Percentiles rank a stretch among this genome's conserved stretches.
phyloP scores from a whole-genome alignment of 1,284 basidiomycete genomes.

The Leccinum insolens region DNA sequence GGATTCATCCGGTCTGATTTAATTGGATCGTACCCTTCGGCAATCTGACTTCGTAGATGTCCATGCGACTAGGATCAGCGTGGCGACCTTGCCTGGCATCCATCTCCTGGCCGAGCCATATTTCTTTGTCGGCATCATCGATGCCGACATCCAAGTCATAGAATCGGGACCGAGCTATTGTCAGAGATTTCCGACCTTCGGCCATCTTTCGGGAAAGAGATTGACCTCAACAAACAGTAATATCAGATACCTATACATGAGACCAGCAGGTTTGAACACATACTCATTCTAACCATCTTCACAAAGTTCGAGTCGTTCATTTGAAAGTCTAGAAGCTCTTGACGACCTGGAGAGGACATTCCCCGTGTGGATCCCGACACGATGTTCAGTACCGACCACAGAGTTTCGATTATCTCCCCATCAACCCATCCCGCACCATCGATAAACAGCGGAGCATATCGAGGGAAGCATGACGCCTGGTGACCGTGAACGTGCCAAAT shows the following conservation, averaged over 20 bases:
- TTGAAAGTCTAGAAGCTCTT: background rate
- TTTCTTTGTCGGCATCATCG: background rate
- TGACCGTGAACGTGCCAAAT: slow-evolving; percentile 19
- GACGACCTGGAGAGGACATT: background rate
- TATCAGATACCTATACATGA: background rate
- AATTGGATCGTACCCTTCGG: background rate
- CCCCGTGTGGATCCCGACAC: background rate
- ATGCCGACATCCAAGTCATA: background rate
- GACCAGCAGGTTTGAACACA: background rate
- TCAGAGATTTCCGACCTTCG: background rate
- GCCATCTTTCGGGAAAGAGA: background rate
- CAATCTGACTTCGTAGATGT: background rate
- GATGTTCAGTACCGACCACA: background rate
- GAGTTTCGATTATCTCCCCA: background rate
- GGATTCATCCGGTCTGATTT: too few relatives aligned
- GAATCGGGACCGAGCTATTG: background rate
- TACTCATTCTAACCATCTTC: background rate
- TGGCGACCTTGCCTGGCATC: background rate
- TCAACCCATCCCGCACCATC: background rate
- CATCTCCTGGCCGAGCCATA: background rate
- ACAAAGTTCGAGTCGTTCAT: background rate
- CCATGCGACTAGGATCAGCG: background rate
- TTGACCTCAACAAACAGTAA: background rate
- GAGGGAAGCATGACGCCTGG: slow-evolving; percentile 6
- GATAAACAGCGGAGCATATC: slow-evolving; percentile 3